Percentiles rank a stretch among this genome's conserved stretches.
Conservation (phyloP, 73 alveolate genomes). For the Stentor coeruleus region DNA sequence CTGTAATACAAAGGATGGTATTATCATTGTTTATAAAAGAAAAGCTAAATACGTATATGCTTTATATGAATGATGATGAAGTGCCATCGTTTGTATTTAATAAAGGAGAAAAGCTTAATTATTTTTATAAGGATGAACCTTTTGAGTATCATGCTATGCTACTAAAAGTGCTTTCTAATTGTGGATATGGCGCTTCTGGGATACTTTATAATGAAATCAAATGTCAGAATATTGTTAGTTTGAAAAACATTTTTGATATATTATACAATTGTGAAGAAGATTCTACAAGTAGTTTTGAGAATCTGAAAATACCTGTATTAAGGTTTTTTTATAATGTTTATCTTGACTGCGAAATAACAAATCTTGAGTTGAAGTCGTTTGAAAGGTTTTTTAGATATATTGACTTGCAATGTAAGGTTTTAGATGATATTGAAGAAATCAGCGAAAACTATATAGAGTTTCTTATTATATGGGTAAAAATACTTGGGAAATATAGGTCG, state of each 20-base stretch:
- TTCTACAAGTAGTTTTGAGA: not conserved
- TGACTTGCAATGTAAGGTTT: not conserved
- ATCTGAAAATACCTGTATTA: not conserved
- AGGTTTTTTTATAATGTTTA: not conserved
- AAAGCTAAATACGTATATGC: not conserved
- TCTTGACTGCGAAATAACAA: constrained; percentile 18
- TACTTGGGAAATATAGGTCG: too few species aligned
- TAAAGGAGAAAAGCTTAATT: constrained; percentile 1
- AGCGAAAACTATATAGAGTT: not conserved
- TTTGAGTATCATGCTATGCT: constrained; percentile 43
- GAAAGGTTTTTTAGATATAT: not conserved
- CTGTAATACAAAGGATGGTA: constrained; percentile 44
- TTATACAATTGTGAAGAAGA: not conserved
- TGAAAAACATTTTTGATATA: not conserved
- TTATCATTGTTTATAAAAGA: constrained; percentile 30
- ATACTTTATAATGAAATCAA: constrained; percentile 3
- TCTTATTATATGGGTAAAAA: not conserved
- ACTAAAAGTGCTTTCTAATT: constrained; percentile 27
- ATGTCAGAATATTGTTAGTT: not conserved
- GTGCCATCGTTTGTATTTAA: not conserved
- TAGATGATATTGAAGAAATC: not conserved
- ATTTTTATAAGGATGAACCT: constrained; percentile 39
- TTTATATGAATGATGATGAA: constrained; percentile 6
- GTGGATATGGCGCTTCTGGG: not conserved
- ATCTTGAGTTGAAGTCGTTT: not conserved